Conservation (phyloP, 768 basidiomycete species). For the Naganishia randhawae region DNA sequence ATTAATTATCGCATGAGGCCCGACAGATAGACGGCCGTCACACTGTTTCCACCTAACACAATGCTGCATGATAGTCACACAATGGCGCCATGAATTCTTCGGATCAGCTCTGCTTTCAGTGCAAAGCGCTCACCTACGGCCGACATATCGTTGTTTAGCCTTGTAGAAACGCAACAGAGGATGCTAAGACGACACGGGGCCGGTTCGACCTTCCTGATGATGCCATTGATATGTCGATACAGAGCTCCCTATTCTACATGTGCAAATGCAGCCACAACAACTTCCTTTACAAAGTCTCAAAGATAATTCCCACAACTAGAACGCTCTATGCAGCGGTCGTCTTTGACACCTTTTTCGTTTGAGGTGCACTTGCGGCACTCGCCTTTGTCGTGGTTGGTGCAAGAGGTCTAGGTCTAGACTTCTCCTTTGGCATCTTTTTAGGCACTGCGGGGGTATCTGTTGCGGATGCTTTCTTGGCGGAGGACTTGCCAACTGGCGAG, state of each 20-base stretch:
- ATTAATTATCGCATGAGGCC: too few relatives aligned
- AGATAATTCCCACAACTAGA: conserved; percentile 1
- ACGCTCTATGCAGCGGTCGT: conserved; percentile 1
- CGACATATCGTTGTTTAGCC: too few relatives aligned
- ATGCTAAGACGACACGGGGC: too few relatives aligned
- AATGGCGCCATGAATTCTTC: too few relatives aligned
- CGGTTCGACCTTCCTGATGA: background rate
- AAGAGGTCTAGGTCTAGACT: conserved; percentile 18
- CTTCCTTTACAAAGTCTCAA: background rate
- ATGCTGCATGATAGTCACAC: too few relatives aligned
- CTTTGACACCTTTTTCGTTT: conserved; percentile 12
- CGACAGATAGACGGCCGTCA: too few relatives aligned
- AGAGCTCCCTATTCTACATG: background rate
- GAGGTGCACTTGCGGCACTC: background rate
- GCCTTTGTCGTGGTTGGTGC: background rate
- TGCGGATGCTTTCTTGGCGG: conserved; percentile 4
- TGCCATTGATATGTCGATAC: background rate
- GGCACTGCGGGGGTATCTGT: conserved; percentile 5
- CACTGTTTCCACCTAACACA: too few relatives aligned
- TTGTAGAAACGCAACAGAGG: background rate
- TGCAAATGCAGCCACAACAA: background rate
- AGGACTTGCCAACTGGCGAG: conserved; percentile 13
- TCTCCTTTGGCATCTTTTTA: conserved; percentile 22
- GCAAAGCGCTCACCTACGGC: too few relatives aligned
- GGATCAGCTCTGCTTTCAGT: too few relatives aligned